Percentiles rank a stretch among this genome's conserved stretches.
Evolutionary conservation across 768 basidiomycete genomes (phyloP).

Genomic region (Imleria badia): DNA sequence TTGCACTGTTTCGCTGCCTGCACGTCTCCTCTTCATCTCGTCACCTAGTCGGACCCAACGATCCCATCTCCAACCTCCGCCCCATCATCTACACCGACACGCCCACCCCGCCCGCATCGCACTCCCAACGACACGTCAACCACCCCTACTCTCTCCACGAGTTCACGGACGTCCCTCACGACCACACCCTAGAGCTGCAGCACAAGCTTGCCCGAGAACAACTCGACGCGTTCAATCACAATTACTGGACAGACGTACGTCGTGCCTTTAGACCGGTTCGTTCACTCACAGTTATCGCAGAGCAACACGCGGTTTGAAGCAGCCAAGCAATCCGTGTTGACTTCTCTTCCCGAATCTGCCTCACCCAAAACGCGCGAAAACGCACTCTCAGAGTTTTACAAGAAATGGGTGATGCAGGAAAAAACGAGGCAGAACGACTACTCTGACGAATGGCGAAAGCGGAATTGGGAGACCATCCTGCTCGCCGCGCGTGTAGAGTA

Average conservation of each 20-base stretch:
- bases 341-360: constrained; percentile 51
- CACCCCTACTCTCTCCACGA: constrained; percentile 83
- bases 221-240: constrained; percentile 71
- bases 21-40: constrained; percentile 27
- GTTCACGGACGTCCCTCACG: constrained; percentile 43
- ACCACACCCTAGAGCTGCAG: constrained; percentile 58
- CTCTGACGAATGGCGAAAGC: constrained; percentile 63
- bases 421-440: constrained; percentile 55
- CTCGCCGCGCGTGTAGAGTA: constrained; percentile 60
- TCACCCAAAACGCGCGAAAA: constrained; percentile 57
- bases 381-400: constrained; percentile 74
- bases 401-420: constrained; percentile 74
- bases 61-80: constrained; percentile 77
- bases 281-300: constrained; percentile 37
- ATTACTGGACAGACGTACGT: constrained; percentile 79
- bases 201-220: constrained; percentile 70
- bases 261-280: background rate
- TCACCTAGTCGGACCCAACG: constrained; percentile 64
- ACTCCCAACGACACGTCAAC: constrained; percentile 19
- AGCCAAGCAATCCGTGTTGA: constrained; percentile 59
- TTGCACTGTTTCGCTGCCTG: constrained; percentile 9
- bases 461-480: constrained; percentile 55
- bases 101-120: constrained; percentile 33
- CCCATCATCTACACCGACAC: constrained; percentile 74
- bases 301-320: constrained; percentile 79